phyloP scores from a whole-genome alignment of 768 basidiomycete genomes.

The Gautieria morchelliformis region DNA sequence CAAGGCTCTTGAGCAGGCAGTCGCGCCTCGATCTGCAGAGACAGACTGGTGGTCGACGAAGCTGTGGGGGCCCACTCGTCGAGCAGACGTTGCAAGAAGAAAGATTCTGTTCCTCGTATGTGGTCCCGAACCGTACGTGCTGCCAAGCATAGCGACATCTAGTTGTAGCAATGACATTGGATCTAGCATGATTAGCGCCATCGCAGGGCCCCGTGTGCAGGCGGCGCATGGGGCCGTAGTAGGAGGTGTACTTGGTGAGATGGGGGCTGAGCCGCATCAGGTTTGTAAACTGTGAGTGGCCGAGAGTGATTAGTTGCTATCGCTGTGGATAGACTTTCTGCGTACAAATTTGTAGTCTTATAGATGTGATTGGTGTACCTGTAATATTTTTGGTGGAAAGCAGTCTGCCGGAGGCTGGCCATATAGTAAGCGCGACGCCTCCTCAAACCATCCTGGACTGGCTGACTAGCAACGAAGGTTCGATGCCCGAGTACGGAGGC shows the following conservation, averaged over 20 bases:
- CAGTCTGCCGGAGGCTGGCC: too few relatives aligned
- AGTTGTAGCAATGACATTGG: neutral
- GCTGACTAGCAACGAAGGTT: too few relatives aligned
- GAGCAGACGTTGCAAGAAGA: conserved; percentile 10
- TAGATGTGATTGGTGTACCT: too few relatives aligned
- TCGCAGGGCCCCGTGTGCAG: conserved; percentile 66
- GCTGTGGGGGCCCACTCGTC: conserved; percentile 13
- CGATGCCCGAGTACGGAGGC: too few relatives aligned
- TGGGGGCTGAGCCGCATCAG: conserved; percentile 48
- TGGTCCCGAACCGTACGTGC: conserved; percentile 71
- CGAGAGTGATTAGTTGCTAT: too few relatives aligned
- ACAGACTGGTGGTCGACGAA: conserved; percentile 21
- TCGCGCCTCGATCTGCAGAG: conserved; percentile 21
- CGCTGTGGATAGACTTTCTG: too few relatives aligned
- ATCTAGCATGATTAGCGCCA: conserved; percentile 60
- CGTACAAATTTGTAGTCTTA: too few relatives aligned
- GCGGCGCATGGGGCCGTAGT: conserved; percentile 58
- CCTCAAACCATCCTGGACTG: too few relatives aligned
- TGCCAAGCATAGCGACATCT: neutral
- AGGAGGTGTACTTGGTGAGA: conserved; percentile 52
- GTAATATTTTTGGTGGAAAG: too few relatives aligned
- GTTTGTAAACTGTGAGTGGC: conserved; percentile 48
- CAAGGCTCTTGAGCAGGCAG: conserved; percentile 33
- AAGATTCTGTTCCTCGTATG: conserved; percentile 64
- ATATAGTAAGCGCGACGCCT: too few relatives aligned